Evolutionary conservation across 1,284 basidiomycete genomes (phyloP), one percentile per base, ranked within the genome.

Genomic region (Fomitopsis pinicola): DNA sequence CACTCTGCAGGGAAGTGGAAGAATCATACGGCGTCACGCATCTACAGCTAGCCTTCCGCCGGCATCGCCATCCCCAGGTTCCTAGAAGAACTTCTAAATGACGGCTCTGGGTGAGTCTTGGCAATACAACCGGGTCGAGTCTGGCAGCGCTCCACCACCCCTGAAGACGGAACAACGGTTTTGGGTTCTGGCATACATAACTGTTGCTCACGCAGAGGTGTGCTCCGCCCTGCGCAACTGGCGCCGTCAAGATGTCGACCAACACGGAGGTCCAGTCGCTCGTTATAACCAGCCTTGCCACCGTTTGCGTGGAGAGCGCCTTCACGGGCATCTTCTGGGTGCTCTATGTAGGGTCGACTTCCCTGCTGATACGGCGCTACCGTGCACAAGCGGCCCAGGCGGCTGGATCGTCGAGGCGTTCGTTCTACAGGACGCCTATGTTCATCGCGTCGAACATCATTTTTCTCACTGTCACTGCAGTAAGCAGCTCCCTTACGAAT

Each of bases 221-320:
- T 52, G 28, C 35, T 36, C 46, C 38, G 38, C 42, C 57, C 35
- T 58, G 44, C 42, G 40, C 40, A 30, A 30, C 40, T 14, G 19
- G n/a, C 44, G 46, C 46, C 9, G 46, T 30, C 26, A 44, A 33
- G 28, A 58, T 58, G 57, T 58, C 26, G 5, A 26, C 36, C 19
- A 52, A 42, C 22, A n/a, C 35, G n/a, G 52, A 53, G 33, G 28
- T 53, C 26, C 52, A 17, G 36, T 59, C 58, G 33, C 45, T 55
- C 48, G 50, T 59, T 45, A 54, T 22, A 35, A 50, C 45, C 22
- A 59, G 54, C 42, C 52, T 59, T 17, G 58, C 58, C 19, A 54
- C 58, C n/a, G 52, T 59, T 1, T 59, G 50, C 30, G 12, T 58
- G 22, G 57, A 58, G 57, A 59, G 50, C 40, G 33, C 52, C 52